Conservation (phyloP, 768 basidiomycete species). For the Tephrocybe sp. region DNA sequence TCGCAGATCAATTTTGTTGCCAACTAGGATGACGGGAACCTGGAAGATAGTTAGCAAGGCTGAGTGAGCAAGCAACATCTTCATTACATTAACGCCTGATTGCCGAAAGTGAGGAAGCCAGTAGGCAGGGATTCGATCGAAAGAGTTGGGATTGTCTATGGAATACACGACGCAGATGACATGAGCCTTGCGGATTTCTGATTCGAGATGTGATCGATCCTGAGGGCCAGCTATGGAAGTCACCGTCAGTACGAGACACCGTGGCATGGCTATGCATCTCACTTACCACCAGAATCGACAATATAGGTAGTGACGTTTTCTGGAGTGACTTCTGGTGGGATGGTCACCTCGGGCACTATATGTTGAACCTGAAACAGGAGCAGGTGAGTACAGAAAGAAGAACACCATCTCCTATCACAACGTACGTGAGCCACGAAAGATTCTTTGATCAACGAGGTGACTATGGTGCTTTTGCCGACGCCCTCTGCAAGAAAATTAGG, state of each 20-base stretch:
- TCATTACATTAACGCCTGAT: constrained; percentile 87
- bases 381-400: constrained; percentile 3
- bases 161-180: constrained; percentile 98
- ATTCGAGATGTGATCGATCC: constrained; percentile 86
- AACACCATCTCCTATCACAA: constrained; percentile 5
- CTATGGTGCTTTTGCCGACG: constrained; percentile 96
- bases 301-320: constrained; percentile 98
- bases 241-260: constrained; percentile 6
- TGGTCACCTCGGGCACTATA: constrained; percentile 94
- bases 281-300: constrained; percentile 92
- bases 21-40: constrained; percentile 96
- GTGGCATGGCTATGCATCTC: not conserved
- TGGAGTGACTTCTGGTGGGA: constrained; percentile 95
- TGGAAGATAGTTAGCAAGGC: constrained; percentile 27
- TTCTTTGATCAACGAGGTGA: constrained; percentile 96
- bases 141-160: constrained; percentile 94
- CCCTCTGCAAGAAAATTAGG: constrained; percentile 57
- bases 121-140: constrained; percentile 96
- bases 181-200: constrained; percentile 95
- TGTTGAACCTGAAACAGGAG: constrained; percentile 91
- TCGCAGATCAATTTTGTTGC: constrained; percentile 96
- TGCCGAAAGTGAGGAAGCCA: constrained; percentile 96
- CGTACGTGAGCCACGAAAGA: constrained; percentile 85
- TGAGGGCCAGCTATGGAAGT: constrained; percentile 67
- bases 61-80: not conserved